Evolutionary conservation across 1,139 yeast genomes (phyloP).

Genomic region (Pichia sp.): DNA sequence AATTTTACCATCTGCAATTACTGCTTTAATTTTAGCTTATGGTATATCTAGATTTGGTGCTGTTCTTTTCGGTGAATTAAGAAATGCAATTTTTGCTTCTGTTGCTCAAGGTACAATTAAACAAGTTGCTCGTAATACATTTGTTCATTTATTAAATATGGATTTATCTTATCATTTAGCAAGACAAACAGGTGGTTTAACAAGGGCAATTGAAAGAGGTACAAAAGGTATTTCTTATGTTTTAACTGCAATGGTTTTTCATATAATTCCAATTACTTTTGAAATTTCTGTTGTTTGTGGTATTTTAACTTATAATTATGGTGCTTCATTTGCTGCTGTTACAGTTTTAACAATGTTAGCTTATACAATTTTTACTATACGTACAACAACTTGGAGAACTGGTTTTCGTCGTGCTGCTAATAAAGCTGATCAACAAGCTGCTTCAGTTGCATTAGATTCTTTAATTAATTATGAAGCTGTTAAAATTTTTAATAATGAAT

Average conservation of each 20-base stretch:
- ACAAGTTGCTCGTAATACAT: slow-evolving; percentile 83
- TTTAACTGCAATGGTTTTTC: slow-evolving; percentile 92
- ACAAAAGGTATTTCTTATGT: slow-evolving; percentile 95
- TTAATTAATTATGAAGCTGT: slow-evolving; percentile 92
- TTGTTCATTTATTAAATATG: slow-evolving; percentile 71
- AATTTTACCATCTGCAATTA: slow-evolving; percentile 53
- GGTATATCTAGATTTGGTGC: slow-evolving; percentile 96
- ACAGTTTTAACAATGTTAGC: slow-evolving; percentile 83
- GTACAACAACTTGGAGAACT: slow-evolving; percentile 96
- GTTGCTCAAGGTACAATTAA: slow-evolving; percentile 95
- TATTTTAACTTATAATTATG: slow-evolving; percentile 86
- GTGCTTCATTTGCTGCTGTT: slow-evolving; percentile 80
- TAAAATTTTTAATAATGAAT: slow-evolving; percentile 87
- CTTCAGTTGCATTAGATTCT: slow-evolving; percentile 90
- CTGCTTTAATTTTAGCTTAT: slow-evolving; percentile 75
- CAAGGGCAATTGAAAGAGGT: slow-evolving; percentile 95
- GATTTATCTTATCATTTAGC: slow-evolving; percentile 88
- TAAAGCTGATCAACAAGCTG: slow-evolving; percentile 90
- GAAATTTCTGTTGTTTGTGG: slow-evolving; percentile 94
- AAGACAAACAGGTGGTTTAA: slow-evolving; percentile 91
- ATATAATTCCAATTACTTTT: slow-evolving; percentile 84
- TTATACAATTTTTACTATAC: slow-evolving; percentile 79
- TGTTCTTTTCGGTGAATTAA: slow-evolving; percentile 83
- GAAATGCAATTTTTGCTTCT: slow-evolving; percentile 91
- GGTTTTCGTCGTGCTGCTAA: slow-evolving; percentile 86